These are phyloP conservation scores for Pseudogymnoascus sp. DNA, from an alignment of 2,329 filamentous ascomycete species.

Conservation along the genomic window DNA sequence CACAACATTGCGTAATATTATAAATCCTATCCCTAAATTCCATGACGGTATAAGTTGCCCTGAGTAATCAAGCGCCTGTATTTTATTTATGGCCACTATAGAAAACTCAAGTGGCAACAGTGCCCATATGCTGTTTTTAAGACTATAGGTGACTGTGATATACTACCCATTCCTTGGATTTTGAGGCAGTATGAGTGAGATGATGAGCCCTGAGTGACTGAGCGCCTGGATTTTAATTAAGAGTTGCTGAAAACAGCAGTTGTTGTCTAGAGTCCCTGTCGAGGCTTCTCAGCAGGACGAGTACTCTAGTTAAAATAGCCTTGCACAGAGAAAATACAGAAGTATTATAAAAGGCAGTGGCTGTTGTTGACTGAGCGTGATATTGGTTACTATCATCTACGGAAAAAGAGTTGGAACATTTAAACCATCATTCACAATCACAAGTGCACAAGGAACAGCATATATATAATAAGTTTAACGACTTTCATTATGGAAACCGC, in stretches of 20 bases:
- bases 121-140: not conserved
- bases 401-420: not conserved
- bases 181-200: not conserved
- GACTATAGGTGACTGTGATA: not conserved
- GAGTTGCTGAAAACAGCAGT: not conserved
- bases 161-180: not conserved
- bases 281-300: not conserved
- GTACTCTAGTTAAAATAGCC: not conserved
- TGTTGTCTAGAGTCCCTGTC: not conserved
- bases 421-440: not conserved
- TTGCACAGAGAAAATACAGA: not conserved
- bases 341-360: not conserved
- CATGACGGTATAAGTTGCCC: not conserved
- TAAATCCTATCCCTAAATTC: not conserved
- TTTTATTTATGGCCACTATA: not conserved
- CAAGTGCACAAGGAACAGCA: not conserved
- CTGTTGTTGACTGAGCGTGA: not conserved
- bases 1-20: not conserved
- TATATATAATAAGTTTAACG: slow-evolving; percentile 1
- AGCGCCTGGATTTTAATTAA: not conserved
- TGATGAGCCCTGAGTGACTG: not conserved
- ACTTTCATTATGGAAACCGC: slow-evolving; percentile 1
- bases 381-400: not conserved
- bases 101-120: not conserved
- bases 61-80: not conserved